Evolutionary conservation across 495 filamentous ascomycete genomes (phyloP), one percentile per base, ranked within the genome.

Genomic region (Penicillium parvum): DNA sequence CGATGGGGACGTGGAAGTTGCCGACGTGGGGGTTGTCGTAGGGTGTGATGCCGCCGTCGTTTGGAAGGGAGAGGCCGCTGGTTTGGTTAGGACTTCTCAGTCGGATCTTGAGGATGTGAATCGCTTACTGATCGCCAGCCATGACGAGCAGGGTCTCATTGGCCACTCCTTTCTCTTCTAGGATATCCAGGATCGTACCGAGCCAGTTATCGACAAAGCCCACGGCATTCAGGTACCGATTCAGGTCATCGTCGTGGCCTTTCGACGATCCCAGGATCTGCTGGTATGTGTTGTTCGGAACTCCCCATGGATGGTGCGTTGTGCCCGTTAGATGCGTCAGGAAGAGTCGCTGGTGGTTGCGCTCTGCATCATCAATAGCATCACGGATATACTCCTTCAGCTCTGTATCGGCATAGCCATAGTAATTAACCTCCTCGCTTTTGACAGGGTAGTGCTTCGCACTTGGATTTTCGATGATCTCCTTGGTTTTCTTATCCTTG

Each of bases 281-380:
- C 12, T 58, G 50, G 10, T 50, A 60, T 40, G 49, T 56, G 17
- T 68, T 49, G 15, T 61, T 55, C 6, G 68, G 68, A 20, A 64
- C 45, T 11, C 49, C 58, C 59, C 61, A 76, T 0, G 69, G 69
- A 32, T 76, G 73, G 34, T 76, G 73, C 2, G 69, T 76, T 11
- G 69, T 71, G 14, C 69, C 71, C 5, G 73, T 76, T 37, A 76
- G 43, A 39, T 75, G 72, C 3, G 64, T 67, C 17, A 76, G 51
- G 52, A 76, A 75, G 7, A 75, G 46, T 27, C 73, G 68, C 25
- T 60, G 52, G 33, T 72, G 60, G 29, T 66, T 61, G 17, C 44
- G 37, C 40, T 74, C 67, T 0, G 73, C 72, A 3, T 64, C 54
- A 18, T 66, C 62, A 32, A 76, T 70, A 4, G 70, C 57, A 45